Percentiles rank a stretch among this genome's conserved stretches.
Conservation (phyloP, 805 yeast genomes). For the Scheffersomyces ergatensis region DNA sequence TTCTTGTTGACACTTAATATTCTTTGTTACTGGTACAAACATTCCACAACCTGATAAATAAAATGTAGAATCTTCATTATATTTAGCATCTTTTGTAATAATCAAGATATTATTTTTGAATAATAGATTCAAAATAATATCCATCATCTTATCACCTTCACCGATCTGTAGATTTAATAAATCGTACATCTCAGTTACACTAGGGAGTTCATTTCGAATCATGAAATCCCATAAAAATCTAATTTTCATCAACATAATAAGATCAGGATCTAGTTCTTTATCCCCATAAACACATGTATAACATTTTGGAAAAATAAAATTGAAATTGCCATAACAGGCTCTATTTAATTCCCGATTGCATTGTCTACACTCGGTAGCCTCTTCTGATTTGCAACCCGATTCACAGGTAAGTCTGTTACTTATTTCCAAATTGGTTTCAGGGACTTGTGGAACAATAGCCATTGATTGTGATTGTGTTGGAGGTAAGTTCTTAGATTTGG, state of each 20-base stretch:
- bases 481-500: background rate
- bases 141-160: constrained; percentile 3
- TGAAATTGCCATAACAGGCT: constrained; percentile 27
- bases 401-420: background rate
- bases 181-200: constrained; percentile 9
- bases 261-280: constrained; percentile 13
- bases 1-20: constrained; percentile 7
- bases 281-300: constrained; percentile 23
- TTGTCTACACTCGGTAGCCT: constrained; percentile 17
- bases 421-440: too few species aligned
- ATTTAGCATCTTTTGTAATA: constrained; percentile 5
- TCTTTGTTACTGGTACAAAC: constrained; percentile 10
- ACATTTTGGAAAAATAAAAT: constrained; percentile 6
- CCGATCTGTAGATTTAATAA: constrained; percentile 8
- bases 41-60: constrained; percentile 7
- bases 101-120: constrained; percentile 11
- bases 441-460: too few species aligned
- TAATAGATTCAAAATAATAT: constrained; percentile 9
- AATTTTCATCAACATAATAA: constrained; percentile 27
- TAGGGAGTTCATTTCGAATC: constrained; percentile 16
- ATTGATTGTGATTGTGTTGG: background rate
- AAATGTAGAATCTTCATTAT: constrained; percentile 3
- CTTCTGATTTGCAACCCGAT: constrained; percentile 4
- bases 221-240: constrained; percentile 31
- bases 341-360: constrained; percentile 31